Evolutionary conservation across 2,329 filamentous ascomycete genomes (phyloP).

Genomic region (Cercospora sp.): DNA sequence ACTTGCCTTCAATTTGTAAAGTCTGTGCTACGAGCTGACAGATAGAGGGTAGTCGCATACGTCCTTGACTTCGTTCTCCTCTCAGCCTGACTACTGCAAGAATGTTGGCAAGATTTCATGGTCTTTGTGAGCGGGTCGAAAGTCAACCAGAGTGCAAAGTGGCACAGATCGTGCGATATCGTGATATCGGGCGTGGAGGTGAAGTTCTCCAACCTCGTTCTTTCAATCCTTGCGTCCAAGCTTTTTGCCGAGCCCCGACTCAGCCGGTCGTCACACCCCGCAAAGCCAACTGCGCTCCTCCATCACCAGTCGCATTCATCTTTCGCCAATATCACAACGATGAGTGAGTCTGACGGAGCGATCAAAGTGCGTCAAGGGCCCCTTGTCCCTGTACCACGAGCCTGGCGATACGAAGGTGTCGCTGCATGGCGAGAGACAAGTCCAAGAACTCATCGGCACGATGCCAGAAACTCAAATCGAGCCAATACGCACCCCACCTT

Average conservation of each 20-base stretch:
- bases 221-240: neutral
- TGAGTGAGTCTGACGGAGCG: neutral
- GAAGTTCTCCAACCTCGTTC: constrained; percentile 3
- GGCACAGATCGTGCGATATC: constrained; percentile 5
- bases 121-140: neutral
- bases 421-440: neutral
- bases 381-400: neutral
- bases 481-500: constrained; percentile 11
- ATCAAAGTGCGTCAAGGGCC: neutral
- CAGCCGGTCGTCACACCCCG: constrained; percentile 2
- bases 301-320: neutral
- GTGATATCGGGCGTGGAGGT: neutral
- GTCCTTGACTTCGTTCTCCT: neutral
- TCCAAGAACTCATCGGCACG: neutral
- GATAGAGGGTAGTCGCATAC: neutral
- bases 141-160: neutral
- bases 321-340: neutral
- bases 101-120: neutral
- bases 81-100: neutral
- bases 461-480: constrained; percentile 4
- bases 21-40: neutral
- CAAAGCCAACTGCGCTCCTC: neutral
- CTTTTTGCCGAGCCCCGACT: neutral
- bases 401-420: neutral
- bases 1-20: neutral